These are phyloP conservation scores for Apiotrichum veenhuisii DNA, from an alignment of 1,284 basidiomycete genomes.

Conservation along the genomic window DNA sequence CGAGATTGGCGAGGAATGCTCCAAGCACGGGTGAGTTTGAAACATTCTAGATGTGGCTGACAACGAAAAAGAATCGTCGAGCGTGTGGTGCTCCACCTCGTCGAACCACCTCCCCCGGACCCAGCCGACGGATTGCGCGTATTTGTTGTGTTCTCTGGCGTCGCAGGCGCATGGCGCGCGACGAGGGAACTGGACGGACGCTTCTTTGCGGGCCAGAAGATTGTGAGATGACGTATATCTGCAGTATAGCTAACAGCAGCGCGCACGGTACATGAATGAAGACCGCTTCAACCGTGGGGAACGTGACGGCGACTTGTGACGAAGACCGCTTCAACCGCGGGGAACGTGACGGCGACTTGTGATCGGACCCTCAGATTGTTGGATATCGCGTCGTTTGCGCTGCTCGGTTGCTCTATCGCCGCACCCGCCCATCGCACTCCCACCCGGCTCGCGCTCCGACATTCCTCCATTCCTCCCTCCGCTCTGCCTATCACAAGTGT, in stretches of 20 bases:
- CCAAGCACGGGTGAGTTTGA: constrained; percentile 57
- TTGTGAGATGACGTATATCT: constrained; percentile 49
- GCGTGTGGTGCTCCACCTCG: constrained; percentile 75
- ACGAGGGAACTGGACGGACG: constrained; percentile 84
- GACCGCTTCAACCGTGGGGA: constrained; percentile 51
- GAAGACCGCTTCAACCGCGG: too few relatives aligned
- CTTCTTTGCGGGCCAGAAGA: constrained; percentile 79
- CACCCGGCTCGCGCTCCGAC: too few relatives aligned
- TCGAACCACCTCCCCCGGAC: constrained; percentile 60
- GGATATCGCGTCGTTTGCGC: too few relatives aligned
- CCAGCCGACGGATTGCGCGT: constrained; percentile 71
- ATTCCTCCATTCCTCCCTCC: too few relatives aligned
- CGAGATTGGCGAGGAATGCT: constrained; percentile 68
- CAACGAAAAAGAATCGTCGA: constrained; percentile 75
- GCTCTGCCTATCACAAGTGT: too few relatives aligned
- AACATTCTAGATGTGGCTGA: constrained; percentile 11
- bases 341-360: too few relatives aligned
- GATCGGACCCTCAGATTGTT: too few relatives aligned
- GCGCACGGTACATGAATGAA: constrained; percentile 79
- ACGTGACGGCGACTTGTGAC: constrained; percentile 34
- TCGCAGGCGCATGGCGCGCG: constrained; percentile 90
- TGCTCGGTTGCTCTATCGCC: too few relatives aligned
- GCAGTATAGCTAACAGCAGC: constrained; percentile 23
- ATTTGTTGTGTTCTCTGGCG: constrained; percentile 79
- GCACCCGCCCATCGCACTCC: neutral